These are phyloP conservation scores for Avena atlantica DNA, from an alignment of 176 grass and related monocot genomes.

Conservation along the genomic window DNA sequence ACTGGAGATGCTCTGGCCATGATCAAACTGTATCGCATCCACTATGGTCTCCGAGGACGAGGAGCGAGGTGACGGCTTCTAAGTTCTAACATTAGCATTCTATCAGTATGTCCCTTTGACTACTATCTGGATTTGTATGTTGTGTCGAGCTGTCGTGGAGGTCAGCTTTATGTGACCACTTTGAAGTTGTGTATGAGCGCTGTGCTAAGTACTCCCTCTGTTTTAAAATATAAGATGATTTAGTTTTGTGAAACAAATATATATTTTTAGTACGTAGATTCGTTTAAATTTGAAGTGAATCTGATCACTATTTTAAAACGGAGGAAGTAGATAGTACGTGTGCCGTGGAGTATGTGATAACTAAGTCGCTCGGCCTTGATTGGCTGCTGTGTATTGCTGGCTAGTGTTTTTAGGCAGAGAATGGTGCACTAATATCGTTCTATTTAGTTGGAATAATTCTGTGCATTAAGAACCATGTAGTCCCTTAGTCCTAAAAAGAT, in stretches of 20 bases:
- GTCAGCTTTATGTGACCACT: neutral
- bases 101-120: neutral
- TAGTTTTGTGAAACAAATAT: no score
- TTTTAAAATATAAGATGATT: no score
- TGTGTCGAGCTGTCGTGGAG: neutral
- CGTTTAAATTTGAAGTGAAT: no score
- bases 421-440: neutral
- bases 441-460: neutral
- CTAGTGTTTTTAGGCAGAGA: neutral
- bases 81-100: neutral
- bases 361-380: neutral
- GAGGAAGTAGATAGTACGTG: neutral
- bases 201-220: neutral
- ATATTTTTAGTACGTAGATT: no score
- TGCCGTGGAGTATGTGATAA: neutral
- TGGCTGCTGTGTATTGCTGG: neutral
- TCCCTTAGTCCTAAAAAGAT: no score
- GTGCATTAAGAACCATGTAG: neutral
- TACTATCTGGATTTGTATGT: neutral
- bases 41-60: conserved; percentile 29
- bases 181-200: neutral
- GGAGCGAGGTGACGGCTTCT: conserved; percentile 50
- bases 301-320: no score
- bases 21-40: conserved; percentile 20
- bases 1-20: neutral